Evolutionary conservation across 2,329 filamentous ascomycete genomes (phyloP).

Genomic region (Fusarium sp.): DNA sequence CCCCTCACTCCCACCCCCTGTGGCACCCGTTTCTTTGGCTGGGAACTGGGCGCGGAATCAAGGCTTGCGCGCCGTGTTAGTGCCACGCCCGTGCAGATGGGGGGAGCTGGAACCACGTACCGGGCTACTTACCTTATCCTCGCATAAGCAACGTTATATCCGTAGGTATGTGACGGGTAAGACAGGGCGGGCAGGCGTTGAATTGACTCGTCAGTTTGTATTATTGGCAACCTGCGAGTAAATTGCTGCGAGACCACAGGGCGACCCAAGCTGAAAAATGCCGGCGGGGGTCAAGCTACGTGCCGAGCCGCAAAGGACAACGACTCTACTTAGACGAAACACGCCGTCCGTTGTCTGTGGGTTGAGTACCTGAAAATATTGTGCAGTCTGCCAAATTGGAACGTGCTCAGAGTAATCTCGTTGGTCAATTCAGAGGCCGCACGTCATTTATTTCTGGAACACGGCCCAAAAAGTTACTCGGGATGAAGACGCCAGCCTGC

Average conservation of each 20-base stretch:
- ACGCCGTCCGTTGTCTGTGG: neutral
- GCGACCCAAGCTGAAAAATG: neutral
- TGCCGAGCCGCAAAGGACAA: neutral
- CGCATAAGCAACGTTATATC: neutral
- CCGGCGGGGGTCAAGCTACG: neutral
- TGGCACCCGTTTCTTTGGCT: neutral
- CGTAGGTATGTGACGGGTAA: neutral
- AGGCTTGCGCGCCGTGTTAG: conserved; percentile 2
- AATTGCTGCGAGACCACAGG: neutral
- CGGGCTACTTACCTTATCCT: neutral
- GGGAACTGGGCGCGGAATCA: neutral
- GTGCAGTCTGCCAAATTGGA: neutral
- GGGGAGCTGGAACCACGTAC: neutral
- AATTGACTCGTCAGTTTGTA: conserved; percentile 1
- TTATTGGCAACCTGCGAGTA: neutral
- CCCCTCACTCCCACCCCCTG: neutral
- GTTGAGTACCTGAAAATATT: neutral
- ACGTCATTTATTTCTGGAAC: neutral
- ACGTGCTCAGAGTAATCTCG: neutral
- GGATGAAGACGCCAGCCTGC: neutral
- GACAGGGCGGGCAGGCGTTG: neutral
- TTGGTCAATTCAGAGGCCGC: neutral
- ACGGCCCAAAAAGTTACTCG: neutral
- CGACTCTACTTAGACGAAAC: neutral
- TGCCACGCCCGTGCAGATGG: conserved; percentile 3